Percentiles rank a stretch among this genome's conserved stretches.
Conservation (phyloP, 495 filamentous ascomycete genomes). For the Xylaria flabelliformis region DNA sequence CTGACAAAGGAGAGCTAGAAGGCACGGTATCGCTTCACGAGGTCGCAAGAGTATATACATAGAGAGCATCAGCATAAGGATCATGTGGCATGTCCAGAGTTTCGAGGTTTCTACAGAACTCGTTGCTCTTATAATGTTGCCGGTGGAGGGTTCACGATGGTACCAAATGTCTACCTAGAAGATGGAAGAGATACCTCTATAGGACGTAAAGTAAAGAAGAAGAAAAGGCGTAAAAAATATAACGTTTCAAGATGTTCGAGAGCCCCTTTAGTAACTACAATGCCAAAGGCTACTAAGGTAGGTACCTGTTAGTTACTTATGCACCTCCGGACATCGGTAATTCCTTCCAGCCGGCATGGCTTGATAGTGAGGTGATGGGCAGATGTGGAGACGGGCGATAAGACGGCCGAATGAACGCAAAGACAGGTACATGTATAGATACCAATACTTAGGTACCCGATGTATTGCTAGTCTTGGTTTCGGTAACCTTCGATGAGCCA, state of each 20-base stretch:
- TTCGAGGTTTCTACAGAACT: neutral
- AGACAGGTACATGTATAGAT: neutral
- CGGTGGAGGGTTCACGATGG: neutral
- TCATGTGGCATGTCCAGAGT: neutral
- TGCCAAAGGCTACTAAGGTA: neutral
- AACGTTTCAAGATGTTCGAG: neutral
- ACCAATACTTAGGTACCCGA: neutral
- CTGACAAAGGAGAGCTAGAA: conserved; percentile 44
- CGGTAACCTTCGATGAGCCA: conserved; percentile 5
- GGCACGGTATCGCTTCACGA: neutral
- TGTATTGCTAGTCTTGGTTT: neutral
- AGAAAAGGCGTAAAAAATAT: neutral
- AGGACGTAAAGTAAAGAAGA: neutral
- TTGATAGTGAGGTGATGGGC: neutral
- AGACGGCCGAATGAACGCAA: neutral
- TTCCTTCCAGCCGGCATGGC: neutral
- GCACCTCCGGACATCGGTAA: conserved; percentile 7
- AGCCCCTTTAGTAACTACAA: neutral
- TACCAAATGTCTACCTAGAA: neutral
- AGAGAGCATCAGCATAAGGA: neutral
- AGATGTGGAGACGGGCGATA: neutral
- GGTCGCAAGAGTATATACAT: neutral
- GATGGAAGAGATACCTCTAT: neutral
- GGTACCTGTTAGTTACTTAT: no score
- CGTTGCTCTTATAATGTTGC: neutral